phyloP scores from a whole-genome alignment of 1,139 yeast species.

The Diutina rugosa region DNA sequence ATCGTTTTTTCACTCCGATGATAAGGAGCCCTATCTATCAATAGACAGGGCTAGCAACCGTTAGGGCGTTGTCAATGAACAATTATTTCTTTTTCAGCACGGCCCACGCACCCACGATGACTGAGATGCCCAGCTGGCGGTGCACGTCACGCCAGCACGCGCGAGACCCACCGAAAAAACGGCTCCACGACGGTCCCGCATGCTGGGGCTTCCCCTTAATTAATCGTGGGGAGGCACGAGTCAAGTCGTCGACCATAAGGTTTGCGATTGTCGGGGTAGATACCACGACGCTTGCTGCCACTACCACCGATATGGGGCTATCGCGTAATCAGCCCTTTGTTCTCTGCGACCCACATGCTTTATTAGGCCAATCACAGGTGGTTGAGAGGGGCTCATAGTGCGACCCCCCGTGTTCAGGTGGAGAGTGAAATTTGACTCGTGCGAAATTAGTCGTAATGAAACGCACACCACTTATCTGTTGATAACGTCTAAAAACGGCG shows the following conservation, averaged over 20 bases:
- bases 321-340: background rate
- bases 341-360: background rate
- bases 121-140: background rate
- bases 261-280: background rate
- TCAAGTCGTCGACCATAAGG: background rate
- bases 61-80: background rate
- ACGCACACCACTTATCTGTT: background rate
- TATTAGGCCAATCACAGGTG: background rate
- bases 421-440: background rate
- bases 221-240: background rate
- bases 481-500: background rate
- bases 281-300: background rate
- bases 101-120: background rate
- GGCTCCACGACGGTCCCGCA: background rate
- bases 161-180: background rate
- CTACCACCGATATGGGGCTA: background rate
- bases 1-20: background rate
- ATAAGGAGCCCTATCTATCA: background rate
- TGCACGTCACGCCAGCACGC: background rate
- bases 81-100: no score
- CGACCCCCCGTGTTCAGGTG: background rate
- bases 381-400: background rate
- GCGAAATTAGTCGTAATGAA: background rate
- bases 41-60: background rate
- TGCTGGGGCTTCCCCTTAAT: background rate